Conservation (phyloP, 129 eudicot genomes). For the Chrysanthemum makinoi region DNA sequence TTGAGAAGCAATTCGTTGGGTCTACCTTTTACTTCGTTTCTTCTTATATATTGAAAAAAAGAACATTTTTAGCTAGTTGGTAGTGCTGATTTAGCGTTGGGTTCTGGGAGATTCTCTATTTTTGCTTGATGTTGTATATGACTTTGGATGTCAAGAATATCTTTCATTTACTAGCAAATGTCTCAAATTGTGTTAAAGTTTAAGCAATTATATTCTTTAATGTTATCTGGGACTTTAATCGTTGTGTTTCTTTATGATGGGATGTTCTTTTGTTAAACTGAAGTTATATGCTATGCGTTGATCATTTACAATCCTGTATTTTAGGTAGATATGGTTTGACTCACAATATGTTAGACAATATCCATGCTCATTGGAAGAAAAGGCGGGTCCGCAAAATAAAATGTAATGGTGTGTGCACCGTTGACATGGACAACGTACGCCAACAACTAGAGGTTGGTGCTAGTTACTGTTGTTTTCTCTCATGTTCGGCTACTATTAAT, state of each 20-base stretch:
- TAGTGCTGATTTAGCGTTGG: neutral
- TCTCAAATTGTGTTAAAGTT: no score
- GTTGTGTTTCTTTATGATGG: no score
- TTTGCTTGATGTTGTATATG: neutral
- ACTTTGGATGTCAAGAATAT: no score
- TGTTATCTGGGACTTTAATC: no score
- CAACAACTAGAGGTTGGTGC: conserved; percentile 82
- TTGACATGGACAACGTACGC: conserved; percentile 90
- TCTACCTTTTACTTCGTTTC: no score
- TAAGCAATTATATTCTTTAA: no score
- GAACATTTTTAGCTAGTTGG: neutral
- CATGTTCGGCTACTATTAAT: neutral
- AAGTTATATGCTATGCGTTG: neutral
- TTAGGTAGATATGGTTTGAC: conserved; percentile 97
- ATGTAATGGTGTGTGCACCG: conserved; percentile 95
- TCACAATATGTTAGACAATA: conserved; percentile 95
- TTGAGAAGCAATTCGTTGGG: no score
- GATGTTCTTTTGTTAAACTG: neutral
- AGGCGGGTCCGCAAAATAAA: conserved; percentile 89
- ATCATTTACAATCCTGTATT: neutral
- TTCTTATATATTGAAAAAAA: no score
- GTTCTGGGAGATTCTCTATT: neutral
- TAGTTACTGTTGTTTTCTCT: neutral
- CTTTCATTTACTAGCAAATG: no score
- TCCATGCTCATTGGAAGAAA: conserved; percentile 96